These are phyloP conservation scores for Parasarocladium wereldwijsianum DNA, from an alignment of 2,329 filamentous ascomycete genomes.

Conservation along the genomic window DNA sequence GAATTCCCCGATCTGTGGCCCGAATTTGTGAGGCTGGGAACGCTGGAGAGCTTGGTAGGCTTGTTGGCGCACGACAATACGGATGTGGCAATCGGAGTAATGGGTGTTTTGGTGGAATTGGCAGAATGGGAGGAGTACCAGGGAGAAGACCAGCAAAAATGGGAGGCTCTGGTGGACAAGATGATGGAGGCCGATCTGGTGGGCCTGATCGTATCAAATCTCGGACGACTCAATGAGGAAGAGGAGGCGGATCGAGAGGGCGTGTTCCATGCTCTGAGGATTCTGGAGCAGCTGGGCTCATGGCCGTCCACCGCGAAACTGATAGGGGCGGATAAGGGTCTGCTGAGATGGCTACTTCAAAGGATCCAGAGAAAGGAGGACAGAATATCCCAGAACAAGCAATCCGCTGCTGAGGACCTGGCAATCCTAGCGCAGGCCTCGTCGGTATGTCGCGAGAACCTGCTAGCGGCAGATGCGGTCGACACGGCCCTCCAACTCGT, in stretches of 20 bases:
- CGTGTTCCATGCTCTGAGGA: conserved; percentile 69
- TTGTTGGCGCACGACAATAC: conserved; percentile 90
- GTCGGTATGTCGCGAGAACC: conserved; percentile 42
- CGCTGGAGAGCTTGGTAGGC: conserved; percentile 58
- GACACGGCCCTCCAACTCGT: conserved; percentile 73
- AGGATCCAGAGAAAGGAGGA: conserved; percentile 58
- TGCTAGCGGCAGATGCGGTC: conserved; percentile 55
- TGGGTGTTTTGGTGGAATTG: conserved; percentile 80
- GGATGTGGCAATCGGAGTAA: conserved; percentile 82
- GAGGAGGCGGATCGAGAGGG: conserved; percentile 60
- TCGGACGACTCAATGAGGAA: conserved; percentile 66
- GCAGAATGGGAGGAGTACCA: conserved; percentile 89
- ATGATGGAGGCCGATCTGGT: conserved; percentile 56
- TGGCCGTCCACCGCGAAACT: conserved; percentile 52
- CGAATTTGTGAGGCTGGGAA: conserved; percentile 65
- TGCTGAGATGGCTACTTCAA: conserved; percentile 64
- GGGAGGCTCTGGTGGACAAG: conserved; percentile 59
- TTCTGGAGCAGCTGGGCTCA: conserved; percentile 78
- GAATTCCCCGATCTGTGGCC: conserved; percentile 75
- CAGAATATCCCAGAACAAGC: conserved; percentile 74
- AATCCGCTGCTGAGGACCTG: conserved; percentile 84
- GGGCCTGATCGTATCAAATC: conserved; percentile 60
- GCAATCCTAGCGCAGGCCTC: conserved; percentile 78
- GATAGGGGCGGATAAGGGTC: conserved; percentile 51
- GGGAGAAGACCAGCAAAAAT: conserved; percentile 58